These are phyloP conservation scores for Mycena metata DNA, from an alignment of 768 basidiomycete genomes.

Conservation along the genomic window DNA sequence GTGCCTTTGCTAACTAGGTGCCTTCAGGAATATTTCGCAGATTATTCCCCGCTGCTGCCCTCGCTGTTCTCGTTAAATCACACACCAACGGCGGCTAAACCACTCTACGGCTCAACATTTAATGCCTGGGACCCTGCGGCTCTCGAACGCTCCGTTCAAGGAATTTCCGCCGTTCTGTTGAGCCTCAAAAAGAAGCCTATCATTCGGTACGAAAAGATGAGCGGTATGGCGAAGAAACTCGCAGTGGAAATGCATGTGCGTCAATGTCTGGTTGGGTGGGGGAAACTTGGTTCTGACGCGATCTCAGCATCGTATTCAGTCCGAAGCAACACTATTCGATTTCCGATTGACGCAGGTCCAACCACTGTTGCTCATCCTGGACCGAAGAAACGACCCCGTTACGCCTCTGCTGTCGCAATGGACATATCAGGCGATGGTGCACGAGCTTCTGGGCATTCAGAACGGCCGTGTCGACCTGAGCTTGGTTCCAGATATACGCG, in stretches of 20 bases:
- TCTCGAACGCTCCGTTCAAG: conserved; percentile 83
- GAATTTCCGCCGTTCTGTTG: conserved; percentile 86
- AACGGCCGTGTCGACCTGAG: conserved; percentile 93
- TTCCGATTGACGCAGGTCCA: conserved; percentile 91
- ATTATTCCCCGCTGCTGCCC: conserved; percentile 90
- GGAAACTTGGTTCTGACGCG: conserved; percentile 1
- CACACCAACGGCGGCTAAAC: conserved; percentile 69
- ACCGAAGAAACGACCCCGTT: conserved; percentile 96
- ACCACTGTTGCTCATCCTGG: conserved; percentile 91
- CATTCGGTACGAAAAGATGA: conserved; percentile 95
- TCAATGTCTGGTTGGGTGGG: background rate
- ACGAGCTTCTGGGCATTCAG: conserved; percentile 92
- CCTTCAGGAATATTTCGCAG: conserved; percentile 94
- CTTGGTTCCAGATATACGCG: conserved; percentile 85
- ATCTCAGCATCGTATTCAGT: conserved; percentile 80
- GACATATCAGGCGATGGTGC: conserved; percentile 99
- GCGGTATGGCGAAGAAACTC: conserved; percentile 90
- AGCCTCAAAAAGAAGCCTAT: conserved; percentile 97
- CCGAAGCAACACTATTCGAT: conserved; percentile 89
- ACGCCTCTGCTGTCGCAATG: conserved; percentile 97
- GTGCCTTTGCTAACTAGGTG: background rate
- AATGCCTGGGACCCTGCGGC: conserved; percentile 82
- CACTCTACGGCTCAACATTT: conserved; percentile 80
- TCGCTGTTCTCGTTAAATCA: conserved; percentile 91
- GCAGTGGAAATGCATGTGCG: conserved; percentile 87